phyloP scores from a whole-genome alignment of 208 protist species.

The Entamoeba histolytica region DNA sequence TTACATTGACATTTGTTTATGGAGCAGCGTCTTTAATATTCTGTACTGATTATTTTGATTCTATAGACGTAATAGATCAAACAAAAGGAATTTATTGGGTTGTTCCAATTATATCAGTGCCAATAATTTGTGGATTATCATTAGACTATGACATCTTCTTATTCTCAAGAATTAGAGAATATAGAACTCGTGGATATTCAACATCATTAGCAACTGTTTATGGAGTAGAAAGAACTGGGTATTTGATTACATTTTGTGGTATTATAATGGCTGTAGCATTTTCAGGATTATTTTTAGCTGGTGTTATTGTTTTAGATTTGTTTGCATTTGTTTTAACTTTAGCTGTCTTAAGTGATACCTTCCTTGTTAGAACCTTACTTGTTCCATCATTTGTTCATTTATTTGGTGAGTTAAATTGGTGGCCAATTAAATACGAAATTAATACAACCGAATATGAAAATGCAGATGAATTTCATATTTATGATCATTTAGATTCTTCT shows the following conservation, averaged over 20 bases:
- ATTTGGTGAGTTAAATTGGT: conserved; percentile 35
- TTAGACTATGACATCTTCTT: conserved; percentile 48
- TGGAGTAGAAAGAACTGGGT: conserved; percentile 24
- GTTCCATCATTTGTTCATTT: conserved; percentile 32
- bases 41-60: not conserved
- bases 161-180: conserved; percentile 25
- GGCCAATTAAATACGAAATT: conserved; percentile 11
- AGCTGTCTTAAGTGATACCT: conserved; percentile 39
- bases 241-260: conserved; percentile 41
- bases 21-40: conserved; percentile 30
- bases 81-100: conserved; percentile 21
- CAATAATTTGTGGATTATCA: conserved; percentile 36
- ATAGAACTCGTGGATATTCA: not conserved
- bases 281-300: conserved; percentile 29
- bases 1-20: conserved; percentile 26
- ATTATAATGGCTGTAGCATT: conserved; percentile 45
- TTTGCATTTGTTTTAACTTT: conserved; percentile 36
- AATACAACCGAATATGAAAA: not conserved
- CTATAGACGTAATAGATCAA: conserved; percentile 5
- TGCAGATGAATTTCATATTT: not conserved
- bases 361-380: conserved; percentile 35
- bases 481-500: not conserved
- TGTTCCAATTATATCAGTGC: conserved; percentile 27
- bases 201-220: conserved; percentile 4
- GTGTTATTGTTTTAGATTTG: conserved; percentile 24